These are phyloP conservation scores for Prunus persica DNA, from an alignment of 306 rosid genomes.

Conservation along the genomic window DNA sequence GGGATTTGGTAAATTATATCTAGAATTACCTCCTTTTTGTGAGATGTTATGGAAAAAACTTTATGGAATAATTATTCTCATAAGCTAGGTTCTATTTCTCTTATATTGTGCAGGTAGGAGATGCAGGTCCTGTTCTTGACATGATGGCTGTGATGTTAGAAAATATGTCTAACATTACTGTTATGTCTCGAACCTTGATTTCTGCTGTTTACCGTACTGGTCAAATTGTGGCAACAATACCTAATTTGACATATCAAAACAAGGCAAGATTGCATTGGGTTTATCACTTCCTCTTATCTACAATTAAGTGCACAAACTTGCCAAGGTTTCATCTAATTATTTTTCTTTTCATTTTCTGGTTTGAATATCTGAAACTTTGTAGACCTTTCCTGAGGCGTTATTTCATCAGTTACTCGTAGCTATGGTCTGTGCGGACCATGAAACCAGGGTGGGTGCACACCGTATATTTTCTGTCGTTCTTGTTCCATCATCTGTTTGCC, in stretches of 20 bases:
- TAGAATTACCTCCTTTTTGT: neutral
- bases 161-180: constrained; percentile 16
- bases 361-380: neutral
- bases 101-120: constrained; percentile 18
- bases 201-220: constrained; percentile 46
- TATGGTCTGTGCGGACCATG: constrained; percentile 26
- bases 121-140: constrained; percentile 31
- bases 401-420: constrained; percentile 38
- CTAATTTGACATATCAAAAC: constrained; percentile 38
- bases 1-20: neutral
- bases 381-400: constrained; percentile 47
- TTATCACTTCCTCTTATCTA: neutral
- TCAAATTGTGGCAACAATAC: constrained; percentile 41
- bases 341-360: neutral
- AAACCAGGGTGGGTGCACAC: constrained; percentile 27
- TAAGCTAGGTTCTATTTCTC: neutral
- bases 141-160: constrained; percentile 33
- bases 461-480: constrained; percentile 29
- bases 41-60: neutral
- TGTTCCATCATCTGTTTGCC: constrained; percentile 34
- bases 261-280: constrained; percentile 34
- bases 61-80: neutral
- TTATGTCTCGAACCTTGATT: constrained; percentile 34
- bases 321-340: neutral
- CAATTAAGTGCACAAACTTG: neutral